phyloP scores from a whole-genome alignment of 1,284 basidiomycete genomes.

The Ceratobasidium sp. region DNA sequence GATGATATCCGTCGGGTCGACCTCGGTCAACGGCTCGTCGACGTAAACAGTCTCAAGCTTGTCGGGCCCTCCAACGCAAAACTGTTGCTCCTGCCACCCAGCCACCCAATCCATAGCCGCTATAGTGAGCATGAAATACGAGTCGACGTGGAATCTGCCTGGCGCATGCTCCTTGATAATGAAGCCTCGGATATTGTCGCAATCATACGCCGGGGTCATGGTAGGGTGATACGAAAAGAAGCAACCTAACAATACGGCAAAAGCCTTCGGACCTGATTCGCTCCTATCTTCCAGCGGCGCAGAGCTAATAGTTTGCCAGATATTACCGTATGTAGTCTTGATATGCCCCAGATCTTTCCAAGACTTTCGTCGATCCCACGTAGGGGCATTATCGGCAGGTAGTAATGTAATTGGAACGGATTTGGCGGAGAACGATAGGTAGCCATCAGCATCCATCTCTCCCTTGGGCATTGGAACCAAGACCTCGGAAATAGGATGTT shows the following conservation, averaged over 20 bases:
- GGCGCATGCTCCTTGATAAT: background rate
- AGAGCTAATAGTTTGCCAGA: background rate
- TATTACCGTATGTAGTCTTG: background rate
- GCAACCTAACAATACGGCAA: background rate
- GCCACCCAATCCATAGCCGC: background rate
- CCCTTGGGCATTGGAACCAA: background rate
- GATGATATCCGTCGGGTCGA: background rate
- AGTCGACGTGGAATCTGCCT: background rate
- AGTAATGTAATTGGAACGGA: background rate
- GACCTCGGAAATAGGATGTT: slow-evolving; percentile 2
- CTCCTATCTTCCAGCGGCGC: background rate
- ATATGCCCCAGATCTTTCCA: background rate
- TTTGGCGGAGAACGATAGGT: slow-evolving; percentile 1
- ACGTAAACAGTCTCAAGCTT: background rate
- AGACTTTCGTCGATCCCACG: background rate
- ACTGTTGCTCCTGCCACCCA: background rate
- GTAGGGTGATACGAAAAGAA: background rate
- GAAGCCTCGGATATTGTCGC: slow-evolving; percentile 1
- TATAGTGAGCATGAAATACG: slow-evolving; percentile 9
- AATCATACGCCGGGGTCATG: background rate
- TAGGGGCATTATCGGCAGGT: background rate
- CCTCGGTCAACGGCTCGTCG: background rate
- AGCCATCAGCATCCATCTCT: background rate
- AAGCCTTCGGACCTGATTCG: background rate
- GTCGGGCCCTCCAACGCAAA: slow-evolving; percentile 4